Percentiles rank a stretch among this genome's conserved stretches.
Conservation (phyloP, 2,329 filamentous ascomycete genomes). For the Fusarium citri region DNA sequence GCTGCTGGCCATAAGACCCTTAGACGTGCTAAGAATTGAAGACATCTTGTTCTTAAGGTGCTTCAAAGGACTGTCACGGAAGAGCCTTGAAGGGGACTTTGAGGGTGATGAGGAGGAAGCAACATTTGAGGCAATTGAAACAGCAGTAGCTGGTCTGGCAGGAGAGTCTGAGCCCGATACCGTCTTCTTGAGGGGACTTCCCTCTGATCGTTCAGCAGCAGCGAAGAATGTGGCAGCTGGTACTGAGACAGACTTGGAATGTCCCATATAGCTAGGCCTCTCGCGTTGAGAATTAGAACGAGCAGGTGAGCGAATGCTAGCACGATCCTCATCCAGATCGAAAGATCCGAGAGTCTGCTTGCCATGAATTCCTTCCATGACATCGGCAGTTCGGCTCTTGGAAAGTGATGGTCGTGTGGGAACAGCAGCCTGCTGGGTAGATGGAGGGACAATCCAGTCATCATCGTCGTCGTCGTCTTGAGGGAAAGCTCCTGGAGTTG, state of each 20-base stretch:
- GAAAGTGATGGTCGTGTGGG: slow-evolving; percentile 62
- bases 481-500: slow-evolving; percentile 71
- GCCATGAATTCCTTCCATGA: slow-evolving; percentile 67
- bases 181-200: slow-evolving; percentile 65
- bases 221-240: slow-evolving; percentile 59
- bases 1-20: slow-evolving; percentile 84
- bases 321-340: slow-evolving; percentile 40
- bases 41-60: slow-evolving; percentile 94
- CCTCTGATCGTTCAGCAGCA: slow-evolving; percentile 32
- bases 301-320: slow-evolving; percentile 27
- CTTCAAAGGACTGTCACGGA: slow-evolving; percentile 83
- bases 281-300: slow-evolving; percentile 24
- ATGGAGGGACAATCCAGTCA: slow-evolving; percentile 71
- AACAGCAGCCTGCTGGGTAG: slow-evolving; percentile 47
- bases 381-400: slow-evolving; percentile 71
- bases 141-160: slow-evolving; percentile 58
- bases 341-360: slow-evolving; percentile 61
- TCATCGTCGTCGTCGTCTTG: slow-evolving; percentile 61
- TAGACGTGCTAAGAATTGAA: slow-evolving; percentile 89
- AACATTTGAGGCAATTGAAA: slow-evolving; percentile 47
- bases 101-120: slow-evolving; percentile 60
- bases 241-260: slow-evolving; percentile 73
- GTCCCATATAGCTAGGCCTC: slow-evolving; percentile 38
- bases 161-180: slow-evolving; percentile 69
- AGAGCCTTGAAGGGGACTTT: slow-evolving; percentile 67